These are phyloP conservation scores for Aspergillus ruber DNA, from an alignment of 2,329 filamentous ascomycete genomes.

Conservation along the genomic window DNA sequence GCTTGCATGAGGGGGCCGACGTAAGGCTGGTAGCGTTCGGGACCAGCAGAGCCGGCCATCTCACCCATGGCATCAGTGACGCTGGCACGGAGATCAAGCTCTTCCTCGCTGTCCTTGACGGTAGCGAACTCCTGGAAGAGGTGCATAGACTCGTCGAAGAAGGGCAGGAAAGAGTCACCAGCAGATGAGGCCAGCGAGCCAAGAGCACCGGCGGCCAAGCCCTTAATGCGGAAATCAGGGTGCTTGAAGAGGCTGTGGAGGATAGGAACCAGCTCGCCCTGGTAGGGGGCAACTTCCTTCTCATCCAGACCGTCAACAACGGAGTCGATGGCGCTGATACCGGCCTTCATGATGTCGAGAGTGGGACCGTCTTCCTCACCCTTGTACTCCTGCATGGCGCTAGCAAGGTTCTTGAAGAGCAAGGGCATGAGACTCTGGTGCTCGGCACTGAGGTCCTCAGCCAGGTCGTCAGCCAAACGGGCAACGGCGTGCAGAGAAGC, in stretches of 20 bases:
- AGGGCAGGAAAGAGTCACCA: slow-evolving; percentile 78
- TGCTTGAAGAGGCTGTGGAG: slow-evolving; percentile 79
- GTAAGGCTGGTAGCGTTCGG: slow-evolving; percentile 81
- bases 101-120: slow-evolving; percentile 83
- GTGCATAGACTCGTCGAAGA: slow-evolving; percentile 84
- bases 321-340: slow-evolving; percentile 84
- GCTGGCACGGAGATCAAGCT: slow-evolving; percentile 80
- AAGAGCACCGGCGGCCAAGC: slow-evolving; percentile 78
- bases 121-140: slow-evolving; percentile 76
- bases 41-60: slow-evolving; percentile 81
- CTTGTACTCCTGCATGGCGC: slow-evolving; percentile 63
- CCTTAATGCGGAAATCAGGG: slow-evolving; percentile 83
- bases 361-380: slow-evolving; percentile 64
- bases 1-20: slow-evolving; percentile 85
- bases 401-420: slow-evolving; percentile 81
- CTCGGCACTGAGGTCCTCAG: slow-evolving; percentile 79
- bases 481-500: slow-evolving; percentile 83
- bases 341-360: slow-evolving; percentile 78
- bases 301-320: slow-evolving; percentile 73
- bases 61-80: slow-evolving; percentile 91
- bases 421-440: slow-evolving; percentile 79
- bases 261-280: slow-evolving; percentile 73
- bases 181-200: slow-evolving; percentile 85
- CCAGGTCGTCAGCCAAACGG: slow-evolving; percentile 84
- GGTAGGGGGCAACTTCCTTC: slow-evolving; percentile 74